Conservation (phyloP, 306 rosid genomes). For the Dalbergia oliveri region DNA sequence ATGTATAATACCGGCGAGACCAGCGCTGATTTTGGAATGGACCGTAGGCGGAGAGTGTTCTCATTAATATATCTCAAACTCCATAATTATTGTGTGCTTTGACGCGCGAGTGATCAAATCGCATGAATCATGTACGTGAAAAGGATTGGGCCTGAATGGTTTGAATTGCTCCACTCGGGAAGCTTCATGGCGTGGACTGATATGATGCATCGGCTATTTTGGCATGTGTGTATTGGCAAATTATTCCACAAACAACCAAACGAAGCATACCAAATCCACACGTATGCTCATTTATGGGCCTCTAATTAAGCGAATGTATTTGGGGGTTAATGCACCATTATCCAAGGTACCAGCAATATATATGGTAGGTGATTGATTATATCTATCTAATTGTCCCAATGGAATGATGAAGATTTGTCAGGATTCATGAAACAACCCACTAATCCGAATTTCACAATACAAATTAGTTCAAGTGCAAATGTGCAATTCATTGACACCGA, state of each 20-base stretch:
- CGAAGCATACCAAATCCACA: constrained; percentile 38
- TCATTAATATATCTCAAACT: neutral
- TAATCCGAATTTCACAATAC: constrained; percentile 1
- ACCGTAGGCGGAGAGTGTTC: neutral
- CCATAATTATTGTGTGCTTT: constrained; percentile 31
- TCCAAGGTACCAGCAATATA: constrained; percentile 41
- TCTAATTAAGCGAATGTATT: constrained; percentile 24
- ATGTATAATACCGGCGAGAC: neutral
- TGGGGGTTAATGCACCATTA: constrained; percentile 41
- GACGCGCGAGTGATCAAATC: constrained; percentile 24
- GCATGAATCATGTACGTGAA: constrained; percentile 15
- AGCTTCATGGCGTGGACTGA: constrained; percentile 33
- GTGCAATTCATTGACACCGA: constrained; percentile 11
- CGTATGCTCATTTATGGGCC: constrained; percentile 20
- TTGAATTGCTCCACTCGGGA: constrained; percentile 28
- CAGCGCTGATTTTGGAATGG: constrained; percentile 14
- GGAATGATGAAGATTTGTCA: constrained; percentile 26
- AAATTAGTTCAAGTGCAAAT: constrained; percentile 12
- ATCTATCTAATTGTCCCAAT: constrained; percentile 40
- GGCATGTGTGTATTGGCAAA: constrained; percentile 16
- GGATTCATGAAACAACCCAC: constrained; percentile 2
- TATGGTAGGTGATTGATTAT: constrained; percentile 43
- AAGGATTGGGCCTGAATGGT: constrained; percentile 27
- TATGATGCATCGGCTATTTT: constrained; percentile 1
- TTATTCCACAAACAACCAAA: constrained; percentile 9